Evolutionary conservation across 208 protist species (phyloP).

Genomic region (Leishmania amazonensis): DNA sequence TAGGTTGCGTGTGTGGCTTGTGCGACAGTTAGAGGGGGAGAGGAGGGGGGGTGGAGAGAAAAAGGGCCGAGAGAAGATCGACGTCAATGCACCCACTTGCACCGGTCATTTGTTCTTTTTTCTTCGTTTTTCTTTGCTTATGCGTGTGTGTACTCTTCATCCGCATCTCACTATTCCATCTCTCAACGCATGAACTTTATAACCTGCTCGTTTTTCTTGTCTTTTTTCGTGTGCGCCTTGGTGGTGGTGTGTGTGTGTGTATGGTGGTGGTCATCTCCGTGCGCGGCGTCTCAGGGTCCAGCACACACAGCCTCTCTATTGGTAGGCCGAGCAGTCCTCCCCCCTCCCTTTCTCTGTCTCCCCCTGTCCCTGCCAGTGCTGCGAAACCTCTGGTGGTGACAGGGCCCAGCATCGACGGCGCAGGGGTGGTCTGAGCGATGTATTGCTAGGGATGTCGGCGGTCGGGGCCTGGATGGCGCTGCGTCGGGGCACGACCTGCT

Average conservation of each 20-base stretch:
- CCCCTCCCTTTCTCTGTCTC: too few species aligned
- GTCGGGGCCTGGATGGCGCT: not conserved
- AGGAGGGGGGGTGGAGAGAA: not conserved
- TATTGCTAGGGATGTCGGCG: not conserved
- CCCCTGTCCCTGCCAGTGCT: not conserved
- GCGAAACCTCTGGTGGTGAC: not conserved
- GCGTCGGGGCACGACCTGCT: not conserved
- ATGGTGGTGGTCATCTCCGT: not conserved
- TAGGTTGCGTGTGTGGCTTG: not conserved
- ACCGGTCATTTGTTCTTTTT: not conserved
- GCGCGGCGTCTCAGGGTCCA: not conserved
- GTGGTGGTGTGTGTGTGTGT: not conserved
- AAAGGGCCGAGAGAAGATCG: not conserved
- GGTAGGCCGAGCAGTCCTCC: not conserved
- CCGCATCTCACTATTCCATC: not conserved
- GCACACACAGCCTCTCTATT: not conserved
- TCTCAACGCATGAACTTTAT: not conserved
- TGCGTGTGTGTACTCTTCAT: not conserved
- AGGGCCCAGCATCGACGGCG: not conserved
- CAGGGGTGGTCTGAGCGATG: not conserved
- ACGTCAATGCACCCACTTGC: not conserved
- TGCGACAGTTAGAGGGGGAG: not conserved
- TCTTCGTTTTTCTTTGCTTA: not conserved
- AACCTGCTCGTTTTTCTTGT: slow-evolving; percentile 5
- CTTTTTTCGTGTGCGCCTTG: not conserved